Conservation (phyloP, 495 filamentous ascomycete genomes). For the Thermothielavioides terrestris region DNA sequence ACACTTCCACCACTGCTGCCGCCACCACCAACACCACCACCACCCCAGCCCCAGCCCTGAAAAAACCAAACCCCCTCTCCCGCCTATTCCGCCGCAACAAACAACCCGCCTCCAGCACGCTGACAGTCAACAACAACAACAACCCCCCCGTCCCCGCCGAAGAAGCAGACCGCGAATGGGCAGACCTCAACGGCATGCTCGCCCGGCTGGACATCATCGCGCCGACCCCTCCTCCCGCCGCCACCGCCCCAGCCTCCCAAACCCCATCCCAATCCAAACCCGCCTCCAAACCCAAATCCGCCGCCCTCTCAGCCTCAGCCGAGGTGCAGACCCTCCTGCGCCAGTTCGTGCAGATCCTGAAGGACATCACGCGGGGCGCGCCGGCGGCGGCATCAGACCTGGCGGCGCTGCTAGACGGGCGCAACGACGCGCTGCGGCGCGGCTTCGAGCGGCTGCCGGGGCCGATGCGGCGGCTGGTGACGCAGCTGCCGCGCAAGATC, state of each 20-base stretch:
- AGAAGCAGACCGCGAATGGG: conserved; percentile 49
- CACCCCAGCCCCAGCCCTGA: conserved; percentile 6
- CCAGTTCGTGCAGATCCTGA: conserved; percentile 80
- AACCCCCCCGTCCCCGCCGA: background rate
- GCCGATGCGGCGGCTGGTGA: conserved; percentile 79
- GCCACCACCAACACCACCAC: background rate
- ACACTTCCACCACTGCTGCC: background rate
- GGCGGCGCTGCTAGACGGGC: conserved; percentile 68
- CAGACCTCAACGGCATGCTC: conserved; percentile 68
- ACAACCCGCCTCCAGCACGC: conserved; percentile 8
- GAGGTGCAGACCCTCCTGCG: conserved; percentile 50
- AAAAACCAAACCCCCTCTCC: conserved; percentile 20
- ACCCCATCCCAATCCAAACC: background rate
- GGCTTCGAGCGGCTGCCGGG: conserved; percentile 70
- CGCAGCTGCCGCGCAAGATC: conserved; percentile 74
- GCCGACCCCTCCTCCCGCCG: background rate
- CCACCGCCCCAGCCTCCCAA: background rate
- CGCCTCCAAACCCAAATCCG: conserved; percentile 42
- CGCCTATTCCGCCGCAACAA: conserved; percentile 21
- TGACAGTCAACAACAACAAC: conserved; percentile 22
- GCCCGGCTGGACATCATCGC: conserved; percentile 67
- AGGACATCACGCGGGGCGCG: conserved; percentile 83
- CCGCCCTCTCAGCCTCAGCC: conserved; percentile 70
- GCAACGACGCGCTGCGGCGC: conserved; percentile 63
- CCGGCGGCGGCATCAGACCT: conserved; percentile 91